These are phyloP conservation scores for Tulasnella sp. DNA, from an alignment of 768 basidiomycete genomes.

Conservation along the genomic window DNA sequence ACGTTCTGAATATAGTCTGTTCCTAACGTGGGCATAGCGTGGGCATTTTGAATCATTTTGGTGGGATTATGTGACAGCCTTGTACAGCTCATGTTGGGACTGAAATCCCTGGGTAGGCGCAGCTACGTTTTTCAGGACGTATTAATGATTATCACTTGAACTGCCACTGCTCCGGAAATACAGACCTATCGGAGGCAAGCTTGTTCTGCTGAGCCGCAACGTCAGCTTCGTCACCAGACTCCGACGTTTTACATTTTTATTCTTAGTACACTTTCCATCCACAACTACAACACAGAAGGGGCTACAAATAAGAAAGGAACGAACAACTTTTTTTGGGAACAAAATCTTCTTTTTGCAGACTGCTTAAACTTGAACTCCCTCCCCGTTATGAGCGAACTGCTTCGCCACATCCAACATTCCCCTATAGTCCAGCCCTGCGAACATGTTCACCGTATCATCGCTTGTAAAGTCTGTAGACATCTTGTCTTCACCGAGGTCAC, in stretches of 20 bases:
- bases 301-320: not conserved
- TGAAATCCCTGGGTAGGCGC: not conserved
- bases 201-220: no score
- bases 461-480: slow-evolving; percentile 6
- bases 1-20: no score
- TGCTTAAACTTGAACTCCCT: slow-evolving; percentile 16
- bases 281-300: not conserved
- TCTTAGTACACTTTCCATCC: slow-evolving; percentile 2
- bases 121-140: not conserved
- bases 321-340: not conserved
- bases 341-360: not conserved
- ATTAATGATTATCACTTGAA: not conserved
- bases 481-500: slow-evolving; percentile 17
- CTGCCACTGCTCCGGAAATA: no score
- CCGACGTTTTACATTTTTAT: not conserved
- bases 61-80: no score
- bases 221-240: not conserved
- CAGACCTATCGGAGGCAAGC: no score
- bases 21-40: no score
- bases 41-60: no score
- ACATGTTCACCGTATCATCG: slow-evolving; percentile 14
- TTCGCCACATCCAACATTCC: slow-evolving; percentile 29
- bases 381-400: slow-evolving; percentile 26
- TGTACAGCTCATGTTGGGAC: not conserved
- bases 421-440: slow-evolving; percentile 24